Percentiles rank a stretch among this genome's conserved stretches.
phyloP scores from a whole-genome alignment of 2,329 filamentous ascomycete species.

The Phoma sp. region DNA sequence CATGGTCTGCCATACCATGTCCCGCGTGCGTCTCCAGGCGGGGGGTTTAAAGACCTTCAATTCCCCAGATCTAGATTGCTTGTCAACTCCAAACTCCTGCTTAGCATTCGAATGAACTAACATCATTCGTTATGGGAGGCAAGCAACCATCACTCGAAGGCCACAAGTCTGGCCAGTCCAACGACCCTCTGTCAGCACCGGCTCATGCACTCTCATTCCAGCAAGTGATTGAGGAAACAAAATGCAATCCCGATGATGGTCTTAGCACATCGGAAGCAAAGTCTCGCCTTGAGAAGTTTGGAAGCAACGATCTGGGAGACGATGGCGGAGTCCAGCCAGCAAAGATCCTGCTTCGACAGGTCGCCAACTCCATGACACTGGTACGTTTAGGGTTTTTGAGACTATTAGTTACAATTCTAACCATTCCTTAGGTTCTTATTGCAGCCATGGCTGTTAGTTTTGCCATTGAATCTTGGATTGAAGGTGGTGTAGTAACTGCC shows the following conservation, averaged over 20 bases:
- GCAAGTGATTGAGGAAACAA: slow-evolving; percentile 63
- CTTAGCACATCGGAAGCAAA: slow-evolving; percentile 67
- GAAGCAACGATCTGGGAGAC: slow-evolving; percentile 75
- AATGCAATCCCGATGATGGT: slow-evolving; percentile 72
- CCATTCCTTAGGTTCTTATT: slow-evolving; percentile 48
- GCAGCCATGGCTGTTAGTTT: slow-evolving; percentile 57
- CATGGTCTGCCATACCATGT: slow-evolving; percentile 25
- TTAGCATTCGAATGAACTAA: slow-evolving; percentile 27
- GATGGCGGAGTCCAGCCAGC: slow-evolving; percentile 73
- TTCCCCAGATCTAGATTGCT: slow-evolving; percentile 41
- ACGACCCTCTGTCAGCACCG: slow-evolving; percentile 64
- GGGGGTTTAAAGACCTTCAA: slow-evolving; percentile 39
- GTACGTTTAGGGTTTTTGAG: slow-evolving; percentile 48
- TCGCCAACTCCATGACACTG: slow-evolving; percentile 81
- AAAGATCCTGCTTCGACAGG: slow-evolving; percentile 76
- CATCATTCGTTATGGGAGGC: slow-evolving; percentile 46
- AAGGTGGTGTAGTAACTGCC: slow-evolving; percentile 56
- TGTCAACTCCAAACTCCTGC: slow-evolving; percentile 36
- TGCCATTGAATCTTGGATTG: slow-evolving; percentile 55
- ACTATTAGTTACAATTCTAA: slow-evolving; percentile 3
- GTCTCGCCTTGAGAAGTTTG: slow-evolving; percentile 56
- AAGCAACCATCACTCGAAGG: slow-evolving; percentile 45
- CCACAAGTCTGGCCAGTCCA: slow-evolving; percentile 56
- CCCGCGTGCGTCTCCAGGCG: slow-evolving; percentile 27
- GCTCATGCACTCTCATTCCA: slow-evolving; percentile 68